A percentile compares a stretch with the other conserved stretches of the same genome.
Evolutionary conservation across 768 basidiomycete species (phyloP).

Genomic region (Termitomyces sp.): DNA sequence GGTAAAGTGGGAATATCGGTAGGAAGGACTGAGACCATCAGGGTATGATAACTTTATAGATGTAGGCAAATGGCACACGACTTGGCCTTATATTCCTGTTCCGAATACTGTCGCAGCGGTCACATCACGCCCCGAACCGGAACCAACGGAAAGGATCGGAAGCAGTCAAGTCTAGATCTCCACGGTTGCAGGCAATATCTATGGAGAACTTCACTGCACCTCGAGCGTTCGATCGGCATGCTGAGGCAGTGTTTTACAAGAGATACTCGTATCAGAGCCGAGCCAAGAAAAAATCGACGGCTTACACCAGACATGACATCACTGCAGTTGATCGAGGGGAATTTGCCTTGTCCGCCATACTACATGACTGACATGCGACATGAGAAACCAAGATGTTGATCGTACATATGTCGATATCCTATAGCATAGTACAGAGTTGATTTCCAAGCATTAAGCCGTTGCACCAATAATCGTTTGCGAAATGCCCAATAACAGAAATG

Average conservation of each 20-base stretch:
- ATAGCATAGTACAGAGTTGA: neutral
- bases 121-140: constrained; percentile 25
- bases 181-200: neutral
- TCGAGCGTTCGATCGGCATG: neutral
- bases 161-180: neutral
- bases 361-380: neutral
- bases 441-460: neutral
- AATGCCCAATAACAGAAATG: neutral
- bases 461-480: neutral
- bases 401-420: neutral
- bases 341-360: neutral
- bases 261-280: neutral
- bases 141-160: constrained; percentile 26
- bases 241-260: neutral
- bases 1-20: constrained; percentile 16
- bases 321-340: neutral
- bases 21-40: constrained; percentile 23
- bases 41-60: neutral
- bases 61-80: constrained; percentile 21
- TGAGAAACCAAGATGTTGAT: neutral
- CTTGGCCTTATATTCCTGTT: constrained; percentile 9
- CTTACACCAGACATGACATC: neutral
- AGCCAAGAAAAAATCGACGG: neutral
- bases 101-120: constrained; percentile 5
- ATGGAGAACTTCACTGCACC: neutral